A percentile compares a stretch with the other conserved stretches of the same genome.
Evolutionary conservation across 2,329 filamentous ascomycete species (phyloP).

Genomic region (Thielaviopsis ethacetica): DNA sequence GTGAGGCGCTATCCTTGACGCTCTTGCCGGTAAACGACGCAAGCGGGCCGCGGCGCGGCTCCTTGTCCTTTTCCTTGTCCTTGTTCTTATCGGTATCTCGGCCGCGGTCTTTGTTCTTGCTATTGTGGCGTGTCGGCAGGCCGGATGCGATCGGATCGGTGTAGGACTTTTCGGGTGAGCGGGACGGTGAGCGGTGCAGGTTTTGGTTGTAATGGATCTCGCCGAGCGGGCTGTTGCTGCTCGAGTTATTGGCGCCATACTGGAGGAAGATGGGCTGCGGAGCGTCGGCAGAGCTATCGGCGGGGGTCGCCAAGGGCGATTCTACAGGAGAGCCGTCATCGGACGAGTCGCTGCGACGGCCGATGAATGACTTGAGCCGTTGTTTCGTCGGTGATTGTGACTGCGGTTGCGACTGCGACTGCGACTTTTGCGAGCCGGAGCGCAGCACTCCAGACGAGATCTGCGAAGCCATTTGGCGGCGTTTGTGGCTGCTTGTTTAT

Average conservation of each 20-base stretch:
- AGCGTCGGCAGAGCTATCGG: conserved; percentile 5
- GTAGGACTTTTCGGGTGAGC: conserved; percentile 4
- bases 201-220: conserved; percentile 8
- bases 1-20: conserved; percentile 15
- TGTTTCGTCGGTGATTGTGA: conserved; percentile 6
- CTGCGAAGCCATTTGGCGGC: conserved; percentile 7
- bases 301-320: conserved; percentile 7
- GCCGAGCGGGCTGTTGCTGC: conserved; percentile 5
- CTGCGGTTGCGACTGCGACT: background rate
- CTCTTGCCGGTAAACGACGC: conserved; percentile 3
- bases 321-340: conserved; percentile 5
- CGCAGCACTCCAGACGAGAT: conserved; percentile 9
- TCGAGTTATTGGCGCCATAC: conserved; percentile 1
- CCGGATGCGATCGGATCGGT: background rate
- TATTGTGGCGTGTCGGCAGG: background rate
- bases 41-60: background rate
- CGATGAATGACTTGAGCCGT: conserved; percentile 10
- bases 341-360: conserved; percentile 9
- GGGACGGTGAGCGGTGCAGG: conserved; percentile 5
- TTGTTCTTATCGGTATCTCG: conserved; percentile 21
- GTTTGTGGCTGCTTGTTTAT: background rate
- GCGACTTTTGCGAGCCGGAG: background rate
- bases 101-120: conserved; percentile 12
- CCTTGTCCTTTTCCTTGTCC: background rate
- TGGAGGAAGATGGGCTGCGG: conserved; percentile 8